Evolutionary conservation across 768 basidiomycete genomes (phyloP).

Genomic region (Suillus decipiens): DNA sequence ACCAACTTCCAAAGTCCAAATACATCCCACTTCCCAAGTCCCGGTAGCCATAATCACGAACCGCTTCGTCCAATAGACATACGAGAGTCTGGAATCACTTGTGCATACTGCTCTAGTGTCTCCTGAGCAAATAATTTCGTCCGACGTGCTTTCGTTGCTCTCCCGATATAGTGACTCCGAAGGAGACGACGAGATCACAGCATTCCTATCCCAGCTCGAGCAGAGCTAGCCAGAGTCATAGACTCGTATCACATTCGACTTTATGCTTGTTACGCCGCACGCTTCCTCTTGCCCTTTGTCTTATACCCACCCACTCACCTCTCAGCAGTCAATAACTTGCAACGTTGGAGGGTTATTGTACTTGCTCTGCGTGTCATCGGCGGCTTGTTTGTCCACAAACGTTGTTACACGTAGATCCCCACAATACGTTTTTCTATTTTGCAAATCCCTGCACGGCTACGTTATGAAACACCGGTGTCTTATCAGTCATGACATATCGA

Average conservation of each 20-base stretch:
- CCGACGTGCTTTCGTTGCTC: not conserved
- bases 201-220: not conserved
- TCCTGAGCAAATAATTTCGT: not conserved
- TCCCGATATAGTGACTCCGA: not conserved
- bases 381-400: not conserved
- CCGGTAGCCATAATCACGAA: not conserved
- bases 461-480: not conserved
- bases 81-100: not conserved
- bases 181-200: not conserved
- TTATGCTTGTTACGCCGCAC: not conserved
- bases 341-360: not conserved
- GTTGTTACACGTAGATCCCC: not conserved
- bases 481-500: not conserved
- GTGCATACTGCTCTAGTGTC: not conserved
- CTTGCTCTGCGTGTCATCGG: not conserved
- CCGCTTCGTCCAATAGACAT: not conserved
- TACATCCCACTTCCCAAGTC: not conserved
- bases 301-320: not conserved
- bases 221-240: not conserved
- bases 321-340: not conserved
- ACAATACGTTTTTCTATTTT: not conserved
- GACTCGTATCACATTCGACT: not conserved
- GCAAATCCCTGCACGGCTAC: not conserved
- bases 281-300: not conserved
- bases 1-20: not conserved